phyloP scores from a whole-genome alignment of 345 rosid genomes.

The Eucalyptus regnans region DNA sequence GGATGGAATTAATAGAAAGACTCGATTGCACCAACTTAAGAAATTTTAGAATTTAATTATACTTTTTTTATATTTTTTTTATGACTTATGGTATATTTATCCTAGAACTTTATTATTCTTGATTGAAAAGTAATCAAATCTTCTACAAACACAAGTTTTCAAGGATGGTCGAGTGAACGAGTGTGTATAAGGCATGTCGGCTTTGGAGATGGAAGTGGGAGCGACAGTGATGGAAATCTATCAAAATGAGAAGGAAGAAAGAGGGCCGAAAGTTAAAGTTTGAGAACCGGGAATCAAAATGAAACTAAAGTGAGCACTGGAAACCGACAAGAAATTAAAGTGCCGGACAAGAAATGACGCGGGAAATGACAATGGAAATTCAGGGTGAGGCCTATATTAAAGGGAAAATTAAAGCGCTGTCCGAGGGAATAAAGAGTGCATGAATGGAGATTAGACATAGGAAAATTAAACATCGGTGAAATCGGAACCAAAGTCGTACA shows the following conservation, averaged over 20 bases:
- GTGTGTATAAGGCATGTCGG: neutral
- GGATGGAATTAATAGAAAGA: neutral
- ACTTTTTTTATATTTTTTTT: too few relatives aligned
- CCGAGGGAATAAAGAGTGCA: neutral
- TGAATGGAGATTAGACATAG: neutral
- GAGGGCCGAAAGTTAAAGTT: neutral
- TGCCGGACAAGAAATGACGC: neutral
- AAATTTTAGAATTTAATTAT: too few relatives aligned
- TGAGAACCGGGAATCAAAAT: neutral
- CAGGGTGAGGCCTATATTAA: neutral
- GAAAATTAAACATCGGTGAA: too few relatives aligned
- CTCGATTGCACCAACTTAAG: neutral
- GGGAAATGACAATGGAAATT: neutral
- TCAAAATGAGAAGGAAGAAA: neutral
- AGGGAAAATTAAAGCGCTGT: neutral
- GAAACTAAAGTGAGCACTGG: neutral
- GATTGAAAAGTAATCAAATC: neutral
- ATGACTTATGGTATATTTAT: rapidly evolving
- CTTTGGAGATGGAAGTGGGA: neutral
- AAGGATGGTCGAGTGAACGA: neutral
- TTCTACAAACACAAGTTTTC: neutral
- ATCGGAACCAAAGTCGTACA: neutral
- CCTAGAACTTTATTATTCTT: neutral
- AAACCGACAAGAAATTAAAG: neutral
- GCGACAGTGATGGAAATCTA: neutral